Evolutionary conservation across 1,139 yeast species (phyloP).

Genomic region (Geotrichum reessii): DNA sequence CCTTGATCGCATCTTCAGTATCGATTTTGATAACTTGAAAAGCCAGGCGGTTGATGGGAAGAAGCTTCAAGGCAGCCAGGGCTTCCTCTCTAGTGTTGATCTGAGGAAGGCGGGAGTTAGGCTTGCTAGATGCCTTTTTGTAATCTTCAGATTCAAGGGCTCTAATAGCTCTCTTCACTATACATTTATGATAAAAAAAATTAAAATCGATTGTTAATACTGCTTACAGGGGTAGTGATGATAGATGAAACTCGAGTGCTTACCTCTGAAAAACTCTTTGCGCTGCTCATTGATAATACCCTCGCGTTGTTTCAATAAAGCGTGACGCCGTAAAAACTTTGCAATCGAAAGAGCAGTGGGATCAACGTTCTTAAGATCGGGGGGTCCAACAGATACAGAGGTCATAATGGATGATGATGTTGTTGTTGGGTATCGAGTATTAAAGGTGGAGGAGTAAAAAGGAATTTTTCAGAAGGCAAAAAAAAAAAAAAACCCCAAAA

Average conservation of each 20-base stretch:
- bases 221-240: neutral
- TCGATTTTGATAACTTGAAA: constrained; percentile 58
- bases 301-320: constrained; percentile 65
- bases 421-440: constrained; percentile 1
- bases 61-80: constrained; percentile 53
- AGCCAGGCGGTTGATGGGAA: constrained; percentile 71
- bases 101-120: constrained; percentile 54
- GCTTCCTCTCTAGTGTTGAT: constrained; percentile 52
- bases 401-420: constrained; percentile 18
- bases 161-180: constrained; percentile 65
- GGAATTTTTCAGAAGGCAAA: neutral
- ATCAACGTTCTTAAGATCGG: constrained; percentile 33
- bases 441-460: constrained; percentile 1
- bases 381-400: constrained; percentile 33
- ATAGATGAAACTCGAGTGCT: constrained; percentile 1
- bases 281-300: constrained; percentile 68
- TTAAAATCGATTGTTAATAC: neutral
- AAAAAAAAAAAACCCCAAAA: constrained; percentile 4
- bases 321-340: constrained; percentile 59
- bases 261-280: constrained; percentile 73
- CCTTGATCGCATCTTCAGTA: constrained; percentile 61
- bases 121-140: constrained; percentile 48
- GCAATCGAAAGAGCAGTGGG: constrained; percentile 60
- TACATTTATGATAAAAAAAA: neutral
- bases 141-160: constrained; percentile 74